Conservation (phyloP, 2,329 filamentous ascomycete species). For the Cryoendolithus antarcticus region DNA sequence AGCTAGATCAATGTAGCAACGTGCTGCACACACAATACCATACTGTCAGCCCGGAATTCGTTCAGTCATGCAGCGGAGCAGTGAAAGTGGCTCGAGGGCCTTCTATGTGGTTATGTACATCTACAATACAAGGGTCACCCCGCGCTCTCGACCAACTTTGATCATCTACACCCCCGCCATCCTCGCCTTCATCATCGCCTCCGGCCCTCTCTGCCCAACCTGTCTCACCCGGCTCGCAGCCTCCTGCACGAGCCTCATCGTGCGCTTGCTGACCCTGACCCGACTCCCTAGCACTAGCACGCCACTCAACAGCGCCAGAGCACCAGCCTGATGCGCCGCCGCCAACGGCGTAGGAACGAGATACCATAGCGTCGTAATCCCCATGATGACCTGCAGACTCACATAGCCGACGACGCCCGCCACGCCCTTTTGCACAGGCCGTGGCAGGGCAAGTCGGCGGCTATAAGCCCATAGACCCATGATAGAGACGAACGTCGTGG, state of each 20-base stretch:
- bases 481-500: conserved; percentile 73
- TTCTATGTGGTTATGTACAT: too few species aligned
- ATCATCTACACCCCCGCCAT: background rate
- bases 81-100: too few species aligned
- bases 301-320: conserved; percentile 70
- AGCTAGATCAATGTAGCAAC: too few species aligned
- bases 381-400: conserved; percentile 67
- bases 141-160: background rate
- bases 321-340: conserved; percentile 85
- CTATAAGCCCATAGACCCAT: conserved; percentile 71
- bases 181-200: conserved; percentile 9
- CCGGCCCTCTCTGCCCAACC: conserved; percentile 7
- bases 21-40: too few species aligned
- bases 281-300: conserved; percentile 68
- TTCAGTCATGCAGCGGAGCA: too few species aligned
- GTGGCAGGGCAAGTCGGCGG: conserved; percentile 46
- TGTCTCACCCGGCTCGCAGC: conserved; percentile 1
- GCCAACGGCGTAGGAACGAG: conserved; percentile 82
- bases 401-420: conserved; percentile 74
- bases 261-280: conserved; percentile 54
- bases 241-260: conserved; percentile 4
- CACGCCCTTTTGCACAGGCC: conserved; percentile 57
- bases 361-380: conserved; percentile 85
- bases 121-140: too few species aligned
- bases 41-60: too few species aligned